phyloP scores from a whole-genome alignment of 768 basidiomycete genomes.

The Ramaria sp. region DNA sequence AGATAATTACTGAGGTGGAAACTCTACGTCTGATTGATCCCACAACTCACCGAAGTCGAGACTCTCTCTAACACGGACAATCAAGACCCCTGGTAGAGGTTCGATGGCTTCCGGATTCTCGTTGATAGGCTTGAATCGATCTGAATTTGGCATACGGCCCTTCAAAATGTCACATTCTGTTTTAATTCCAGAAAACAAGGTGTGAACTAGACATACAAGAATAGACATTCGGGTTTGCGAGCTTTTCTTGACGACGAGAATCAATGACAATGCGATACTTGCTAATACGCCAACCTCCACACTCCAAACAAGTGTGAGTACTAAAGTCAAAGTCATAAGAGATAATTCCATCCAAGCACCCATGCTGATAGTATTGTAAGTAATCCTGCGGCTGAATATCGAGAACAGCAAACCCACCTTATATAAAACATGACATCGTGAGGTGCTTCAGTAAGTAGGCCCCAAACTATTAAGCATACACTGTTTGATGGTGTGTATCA shows the following conservation, averaged over 20 bases:
- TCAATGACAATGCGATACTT: slow-evolving; percentile 75
- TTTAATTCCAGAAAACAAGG: neutral
- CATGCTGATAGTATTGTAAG: slow-evolving; percentile 39
- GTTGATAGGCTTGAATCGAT: slow-evolving; percentile 82
- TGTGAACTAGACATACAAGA: slow-evolving; percentile 37
- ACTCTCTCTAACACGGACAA: slow-evolving; percentile 82
- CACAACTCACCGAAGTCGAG: slow-evolving; percentile 73
- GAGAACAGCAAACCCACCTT: slow-evolving; percentile 37
- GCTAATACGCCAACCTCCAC: slow-evolving; percentile 91
- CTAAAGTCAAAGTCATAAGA: slow-evolving; percentile 82
- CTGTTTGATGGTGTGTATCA: slow-evolving; percentile 25
- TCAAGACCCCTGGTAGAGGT: slow-evolving; percentile 69
- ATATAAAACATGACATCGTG: slow-evolving; percentile 81
- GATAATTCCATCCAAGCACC: slow-evolving; percentile 85
- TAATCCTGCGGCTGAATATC: neutral
- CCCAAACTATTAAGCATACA: slow-evolving; percentile 76
- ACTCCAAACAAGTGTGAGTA: slow-evolving; percentile 79
- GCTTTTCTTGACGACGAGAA: slow-evolving; percentile 83
- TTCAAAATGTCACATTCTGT: slow-evolving; percentile 18
- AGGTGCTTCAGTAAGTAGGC: slow-evolving; percentile 75
- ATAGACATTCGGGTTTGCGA: slow-evolving; percentile 88
- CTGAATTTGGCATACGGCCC: slow-evolving; percentile 84
- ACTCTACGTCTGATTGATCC: neutral
- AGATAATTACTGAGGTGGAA: slow-evolving; percentile 7
- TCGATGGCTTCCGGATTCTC: slow-evolving; percentile 81